Conservation (phyloP, 192 early-diverging fungal species). For the Coemansia sp. region DNA sequence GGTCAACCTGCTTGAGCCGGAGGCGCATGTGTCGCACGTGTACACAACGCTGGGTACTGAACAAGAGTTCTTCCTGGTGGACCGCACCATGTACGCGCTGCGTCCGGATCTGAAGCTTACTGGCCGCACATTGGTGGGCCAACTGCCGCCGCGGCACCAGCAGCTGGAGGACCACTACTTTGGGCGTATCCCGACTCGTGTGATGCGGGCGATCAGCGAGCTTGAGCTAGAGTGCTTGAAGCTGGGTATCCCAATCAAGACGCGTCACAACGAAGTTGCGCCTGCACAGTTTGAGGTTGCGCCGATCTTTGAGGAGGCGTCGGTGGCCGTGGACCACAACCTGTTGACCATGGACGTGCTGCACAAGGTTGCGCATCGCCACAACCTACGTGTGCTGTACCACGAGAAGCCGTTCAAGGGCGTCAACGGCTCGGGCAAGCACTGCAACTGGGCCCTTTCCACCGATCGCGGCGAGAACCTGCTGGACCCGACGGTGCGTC, state of each 20-base stretch:
- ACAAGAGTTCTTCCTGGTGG: constrained; percentile 99
- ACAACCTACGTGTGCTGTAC: constrained; percentile 95
- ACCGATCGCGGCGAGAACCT: constrained; percentile 97
- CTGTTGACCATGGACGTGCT: constrained; percentile 95
- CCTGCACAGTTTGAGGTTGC: constrained; percentile 98
- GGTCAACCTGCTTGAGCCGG: constrained; percentile 68
- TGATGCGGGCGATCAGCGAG: constrained; percentile 89
- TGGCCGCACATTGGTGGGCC: constrained; percentile 90
- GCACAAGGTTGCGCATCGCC: constrained; percentile 94
- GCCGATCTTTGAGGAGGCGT: constrained; percentile 96
- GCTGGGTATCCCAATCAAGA: constrained; percentile 98
- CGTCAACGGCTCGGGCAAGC: constrained; percentile 98
- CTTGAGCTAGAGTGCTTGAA: constrained; percentile 89
- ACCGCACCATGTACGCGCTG: constrained; percentile 89
- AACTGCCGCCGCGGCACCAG: constrained; percentile 95
- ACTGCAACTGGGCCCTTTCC: constrained; percentile 97
- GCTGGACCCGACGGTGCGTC: constrained; percentile 90
- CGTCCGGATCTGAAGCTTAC: constrained; percentile 96
- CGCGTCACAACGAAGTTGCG: constrained; percentile 98
- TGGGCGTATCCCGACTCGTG: constrained; percentile 91
- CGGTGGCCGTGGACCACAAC: constrained; percentile 98
- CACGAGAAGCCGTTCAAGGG: constrained; percentile 99
- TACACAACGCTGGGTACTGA: constrained; percentile 94
- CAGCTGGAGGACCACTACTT: constrained; percentile 99
- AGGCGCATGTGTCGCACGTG: constrained; percentile 73